phyloP scores from a whole-genome alignment of 129 eudicot species.

The Lonicera japonica region DNA sequence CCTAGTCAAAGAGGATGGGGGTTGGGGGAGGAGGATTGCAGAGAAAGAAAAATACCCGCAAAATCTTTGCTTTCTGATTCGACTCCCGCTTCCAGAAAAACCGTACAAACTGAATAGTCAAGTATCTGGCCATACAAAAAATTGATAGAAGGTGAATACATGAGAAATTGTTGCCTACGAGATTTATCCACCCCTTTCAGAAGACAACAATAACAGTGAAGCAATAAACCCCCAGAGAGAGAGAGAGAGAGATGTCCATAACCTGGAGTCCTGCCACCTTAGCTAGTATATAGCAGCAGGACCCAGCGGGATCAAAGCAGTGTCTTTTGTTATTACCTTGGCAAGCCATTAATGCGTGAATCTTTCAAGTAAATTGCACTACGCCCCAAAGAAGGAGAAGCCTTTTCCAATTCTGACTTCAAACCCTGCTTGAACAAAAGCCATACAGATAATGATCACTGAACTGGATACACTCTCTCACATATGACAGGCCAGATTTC shows the following conservation, averaged over 20 bases:
- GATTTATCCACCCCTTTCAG: background rate
- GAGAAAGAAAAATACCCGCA: constrained; percentile 56
- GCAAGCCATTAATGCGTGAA: constrained; percentile 84
- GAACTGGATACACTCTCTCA: background rate
- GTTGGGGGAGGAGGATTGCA: background rate
- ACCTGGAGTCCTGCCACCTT: too few relatives aligned
- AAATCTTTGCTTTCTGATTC: constrained; percentile 95
- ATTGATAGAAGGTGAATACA: background rate
- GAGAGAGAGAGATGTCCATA: background rate
- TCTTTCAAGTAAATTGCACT: constrained; percentile 86
- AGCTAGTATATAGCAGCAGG: too few relatives aligned
- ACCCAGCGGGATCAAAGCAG: background rate
- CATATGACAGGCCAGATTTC: too few relatives aligned
- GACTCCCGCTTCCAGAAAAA: constrained; percentile 99
- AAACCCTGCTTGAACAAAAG: constrained; percentile 54
- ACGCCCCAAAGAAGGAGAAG: constrained; percentile 89
- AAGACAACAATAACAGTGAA: background rate
- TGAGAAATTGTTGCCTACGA: background rate
- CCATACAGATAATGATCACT: background rate
- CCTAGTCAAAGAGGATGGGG: background rate
- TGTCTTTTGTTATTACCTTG: constrained; percentile 41
- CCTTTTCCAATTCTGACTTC: constrained; percentile 91
- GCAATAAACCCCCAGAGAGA: background rate
- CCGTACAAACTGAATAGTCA: constrained; percentile 96
- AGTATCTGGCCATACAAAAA: constrained; percentile 41